Percentiles rank a stretch among this genome's conserved stretches.
These are phyloP conservation scores for Ilex asprella DNA, from an alignment of 257 asterid genomes.

Conservation along the genomic window DNA sequence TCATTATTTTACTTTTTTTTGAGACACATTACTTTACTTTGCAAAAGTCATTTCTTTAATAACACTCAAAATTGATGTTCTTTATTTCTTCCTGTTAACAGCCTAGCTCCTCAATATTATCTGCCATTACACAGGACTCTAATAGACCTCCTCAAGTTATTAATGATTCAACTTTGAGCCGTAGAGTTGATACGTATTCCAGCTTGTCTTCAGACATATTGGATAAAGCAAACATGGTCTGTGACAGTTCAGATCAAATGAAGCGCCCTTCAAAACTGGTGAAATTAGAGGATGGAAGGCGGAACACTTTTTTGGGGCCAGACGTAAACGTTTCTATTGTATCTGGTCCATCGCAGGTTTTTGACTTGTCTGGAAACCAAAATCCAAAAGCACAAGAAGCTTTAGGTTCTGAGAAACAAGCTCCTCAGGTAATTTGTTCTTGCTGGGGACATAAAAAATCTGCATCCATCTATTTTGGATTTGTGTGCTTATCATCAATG, in stretches of 20 bases:
- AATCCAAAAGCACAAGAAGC: constrained; percentile 27
- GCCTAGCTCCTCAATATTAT: constrained; percentile 35
- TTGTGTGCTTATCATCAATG: too few species aligned
- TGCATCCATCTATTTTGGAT: too few species aligned
- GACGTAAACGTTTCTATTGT: constrained; percentile 23
- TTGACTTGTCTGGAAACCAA: constrained; percentile 36
- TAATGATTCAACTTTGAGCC: neutral
- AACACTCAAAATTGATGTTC: neutral
- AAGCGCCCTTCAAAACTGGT: constrained; percentile 47
- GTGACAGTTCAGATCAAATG: constrained; percentile 30
- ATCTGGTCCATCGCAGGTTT: constrained; percentile 30
- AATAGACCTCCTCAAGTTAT: constrained; percentile 15
- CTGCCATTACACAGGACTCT: constrained; percentile 29
- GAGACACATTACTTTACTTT: too few species aligned
- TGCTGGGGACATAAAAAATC: neutral
- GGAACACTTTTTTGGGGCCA: constrained; percentile 25
- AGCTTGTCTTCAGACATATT: constrained; percentile 14
- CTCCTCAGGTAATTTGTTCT: constrained; percentile 44
- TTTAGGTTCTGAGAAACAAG: constrained; percentile 43
- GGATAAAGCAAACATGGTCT: constrained; percentile 20
- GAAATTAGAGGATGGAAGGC: constrained; percentile 49
- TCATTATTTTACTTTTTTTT: too few species aligned
- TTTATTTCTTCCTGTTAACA: constrained; percentile 19
- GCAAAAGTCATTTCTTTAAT: too few species aligned
- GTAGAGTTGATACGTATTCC: too few species aligned